Conservation (phyloP, 768 basidiomycete genomes). For the Trametes elegans region DNA sequence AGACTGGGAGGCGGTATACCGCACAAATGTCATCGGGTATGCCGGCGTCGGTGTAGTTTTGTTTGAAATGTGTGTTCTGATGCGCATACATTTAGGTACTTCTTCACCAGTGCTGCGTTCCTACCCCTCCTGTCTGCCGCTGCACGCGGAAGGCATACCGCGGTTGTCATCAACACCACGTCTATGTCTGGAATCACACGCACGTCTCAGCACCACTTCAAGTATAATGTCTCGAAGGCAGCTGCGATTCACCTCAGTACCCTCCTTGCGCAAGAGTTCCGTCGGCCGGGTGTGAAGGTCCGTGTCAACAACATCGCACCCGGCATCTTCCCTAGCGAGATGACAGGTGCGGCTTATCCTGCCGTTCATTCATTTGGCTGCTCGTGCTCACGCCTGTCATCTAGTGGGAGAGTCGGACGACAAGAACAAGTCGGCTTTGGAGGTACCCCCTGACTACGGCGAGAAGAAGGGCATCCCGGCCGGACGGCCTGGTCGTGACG, state of each 20-base stretch:
- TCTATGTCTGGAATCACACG: constrained; percentile 42
- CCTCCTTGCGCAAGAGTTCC: constrained; percentile 37
- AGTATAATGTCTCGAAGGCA: constrained; percentile 44
- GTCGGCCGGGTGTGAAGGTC: constrained; percentile 29
- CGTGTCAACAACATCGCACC: constrained; percentile 38
- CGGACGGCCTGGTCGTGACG: constrained; percentile 34
- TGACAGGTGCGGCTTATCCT: constrained; percentile 27
- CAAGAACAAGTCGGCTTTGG: constrained; percentile 33
- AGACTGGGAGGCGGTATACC: constrained; percentile 33
- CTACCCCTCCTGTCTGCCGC: constrained; percentile 41
- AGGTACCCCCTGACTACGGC: constrained; percentile 27
- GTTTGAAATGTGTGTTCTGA: background rate
- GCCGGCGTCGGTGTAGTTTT: background rate
- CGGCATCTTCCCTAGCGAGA: constrained; percentile 38
- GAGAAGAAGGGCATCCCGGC: constrained; percentile 37
- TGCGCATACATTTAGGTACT: constrained; percentile 28
- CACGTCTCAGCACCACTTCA: constrained; percentile 42
- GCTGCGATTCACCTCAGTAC: constrained; percentile 36
- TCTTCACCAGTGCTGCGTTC: constrained; percentile 46
- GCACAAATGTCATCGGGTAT: constrained; percentile 34
- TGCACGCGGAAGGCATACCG: constrained; percentile 31
- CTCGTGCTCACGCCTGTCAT: background rate
- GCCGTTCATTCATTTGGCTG: background rate
- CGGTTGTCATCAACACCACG: constrained; percentile 41
- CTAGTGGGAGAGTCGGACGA: constrained; percentile 29